Evolutionary conservation across 495 filamentous ascomycete genomes (phyloP), one percentile per base, ranked within the genome.

Genomic region (Echria macrotheca): DNA sequence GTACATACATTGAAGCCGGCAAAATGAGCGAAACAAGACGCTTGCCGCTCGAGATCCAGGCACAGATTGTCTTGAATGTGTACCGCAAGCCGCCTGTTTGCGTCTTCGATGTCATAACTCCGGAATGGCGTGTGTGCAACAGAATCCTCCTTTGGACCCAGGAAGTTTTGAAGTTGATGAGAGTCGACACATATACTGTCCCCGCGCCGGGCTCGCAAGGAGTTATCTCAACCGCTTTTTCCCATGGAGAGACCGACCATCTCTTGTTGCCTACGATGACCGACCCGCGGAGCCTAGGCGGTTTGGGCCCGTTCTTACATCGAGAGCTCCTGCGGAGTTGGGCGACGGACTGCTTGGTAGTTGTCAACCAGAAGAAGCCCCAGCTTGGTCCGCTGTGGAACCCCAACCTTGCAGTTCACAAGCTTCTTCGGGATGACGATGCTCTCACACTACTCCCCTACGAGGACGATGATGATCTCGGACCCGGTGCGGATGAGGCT

Each of bases 141-240:
- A 32, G 26, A 14, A 23, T 19, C 12, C 23, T 23, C 10, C 44
- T 15, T 11, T 17, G 17, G 10, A 40, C 48, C 39, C 42, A 58
- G 2, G n/a, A 12, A 11, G 11, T 48, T 23, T 15, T 48, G n/a
- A 43, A 47, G 26, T 36, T 12, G 35, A 38, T 39, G 10, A 49
- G 52, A 40, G 42, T 51, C 26, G 47, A 55, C 25, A 48, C 25
- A 3, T 58, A 58, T 44, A 44, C 14, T 31, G 23, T 48, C 0
- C 53, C 48, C 9, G 11, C n/a, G 6, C 28, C 14, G 1, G 15
- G 9, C 12, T 1, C 29, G 8, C 3, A 31, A 22, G 40, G 14
- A 4, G 1, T 5, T n/a, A 28, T 55, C 31, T 21, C 39, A 0
- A 50, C 46, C 1, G 37, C 5, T 0, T 55, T 55, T 28, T 28